These are phyloP conservation scores for Myxozyma neotropica DNA, from an alignment of 805 yeast species.

Conservation along the genomic window DNA sequence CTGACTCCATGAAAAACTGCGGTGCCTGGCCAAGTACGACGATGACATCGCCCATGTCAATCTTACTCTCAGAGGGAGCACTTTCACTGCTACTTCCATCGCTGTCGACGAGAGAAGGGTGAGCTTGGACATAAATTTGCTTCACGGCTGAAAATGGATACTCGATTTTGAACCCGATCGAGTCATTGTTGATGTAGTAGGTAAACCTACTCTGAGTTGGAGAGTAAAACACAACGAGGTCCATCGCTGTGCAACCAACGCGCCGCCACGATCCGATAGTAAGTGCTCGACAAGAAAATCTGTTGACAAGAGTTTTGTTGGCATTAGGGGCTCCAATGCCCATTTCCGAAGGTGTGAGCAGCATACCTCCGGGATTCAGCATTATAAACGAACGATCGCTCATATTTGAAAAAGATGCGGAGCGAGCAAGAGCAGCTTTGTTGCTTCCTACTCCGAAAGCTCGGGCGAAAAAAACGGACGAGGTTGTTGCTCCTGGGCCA, in stretches of 20 bases:
- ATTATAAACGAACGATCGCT: slow-evolving; percentile 16
- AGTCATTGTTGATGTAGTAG: slow-evolving; percentile 31
- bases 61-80: not conserved
- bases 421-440: slow-evolving; percentile 20
- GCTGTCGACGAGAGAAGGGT: not conserved
- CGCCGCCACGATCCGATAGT: slow-evolving; percentile 34
- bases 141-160: slow-evolving; percentile 24
- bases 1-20: slow-evolving; percentile 27
- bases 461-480: slow-evolving; percentile 27
- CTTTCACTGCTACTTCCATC: too few species aligned
- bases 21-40: slow-evolving; percentile 20
- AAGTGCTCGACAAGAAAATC: slow-evolving; percentile 23
- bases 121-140: slow-evolving; percentile 25
- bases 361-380: slow-evolving; percentile 12
- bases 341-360: slow-evolving; percentile 3
- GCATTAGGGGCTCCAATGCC: not conserved
- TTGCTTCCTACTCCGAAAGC: slow-evolving; percentile 21
- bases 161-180: slow-evolving; percentile 31
- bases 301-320: slow-evolving; percentile 9
- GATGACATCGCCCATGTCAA: slow-evolving; percentile 23
- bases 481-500: slow-evolving; percentile 21
- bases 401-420: slow-evolving; percentile 22
- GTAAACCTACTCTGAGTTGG: slow-evolving; percentile 22
- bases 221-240: slow-evolving; percentile 26
- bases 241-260: slow-evolving; percentile 23